These are phyloP conservation scores for Phialocephala sp. DNA, from an alignment of 2,329 filamentous ascomycete species.

Conservation along the genomic window DNA sequence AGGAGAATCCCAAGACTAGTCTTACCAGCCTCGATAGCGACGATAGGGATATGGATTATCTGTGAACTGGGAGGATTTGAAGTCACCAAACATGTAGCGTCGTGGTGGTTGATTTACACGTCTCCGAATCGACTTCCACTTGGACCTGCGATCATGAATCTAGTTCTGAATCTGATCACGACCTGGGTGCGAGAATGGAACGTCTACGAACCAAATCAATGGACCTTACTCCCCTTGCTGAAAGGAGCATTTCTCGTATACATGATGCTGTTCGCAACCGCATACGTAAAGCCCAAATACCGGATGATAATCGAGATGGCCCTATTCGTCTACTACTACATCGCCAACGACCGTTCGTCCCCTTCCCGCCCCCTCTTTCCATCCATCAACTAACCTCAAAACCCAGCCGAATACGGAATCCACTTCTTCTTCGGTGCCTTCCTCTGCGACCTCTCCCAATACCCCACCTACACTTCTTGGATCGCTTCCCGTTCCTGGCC, in stretches of 20 bases:
- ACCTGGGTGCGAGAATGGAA: constrained; percentile 60
- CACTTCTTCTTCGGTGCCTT: constrained; percentile 68
- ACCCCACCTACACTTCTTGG: constrained; percentile 53
- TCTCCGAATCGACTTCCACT: constrained; percentile 50
- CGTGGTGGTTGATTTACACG: constrained; percentile 61
- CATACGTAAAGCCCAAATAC: constrained; percentile 54
- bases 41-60: constrained; percentile 58
- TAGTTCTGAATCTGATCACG: constrained; percentile 51
- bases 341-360: constrained; percentile 37
- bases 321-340: constrained; percentile 54
- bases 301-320: constrained; percentile 53
- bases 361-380: not conserved
- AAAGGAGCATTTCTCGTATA: constrained; percentile 62
- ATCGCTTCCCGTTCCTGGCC: constrained; percentile 48
- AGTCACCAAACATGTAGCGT: constrained; percentile 54
- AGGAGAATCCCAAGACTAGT: constrained; percentile 62
- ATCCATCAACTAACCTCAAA: constrained; percentile 9
- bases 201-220: constrained; percentile 62
- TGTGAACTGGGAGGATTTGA: constrained; percentile 61
- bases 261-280: constrained; percentile 55
- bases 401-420: constrained; percentile 54
- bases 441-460: constrained; percentile 62
- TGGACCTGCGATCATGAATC: constrained; percentile 48
- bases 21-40: constrained; percentile 60
- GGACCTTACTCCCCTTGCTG: constrained; percentile 60